Conservation (phyloP, 371 early-diverging fungal species). For the Coemansia sp. region DNA sequence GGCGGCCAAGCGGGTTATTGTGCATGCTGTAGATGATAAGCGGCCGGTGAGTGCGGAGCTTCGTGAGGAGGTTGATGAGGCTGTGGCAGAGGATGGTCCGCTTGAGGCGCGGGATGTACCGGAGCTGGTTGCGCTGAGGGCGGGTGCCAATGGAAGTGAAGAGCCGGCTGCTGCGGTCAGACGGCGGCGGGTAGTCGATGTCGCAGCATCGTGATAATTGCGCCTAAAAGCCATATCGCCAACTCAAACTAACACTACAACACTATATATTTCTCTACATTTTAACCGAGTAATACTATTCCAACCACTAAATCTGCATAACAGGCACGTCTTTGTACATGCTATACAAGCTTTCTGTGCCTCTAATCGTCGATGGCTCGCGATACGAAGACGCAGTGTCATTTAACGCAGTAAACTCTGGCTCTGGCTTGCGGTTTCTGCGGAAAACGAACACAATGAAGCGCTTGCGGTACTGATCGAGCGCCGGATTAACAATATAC, state of each 20-base stretch:
- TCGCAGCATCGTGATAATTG: slow-evolving; percentile 4
- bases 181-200: slow-evolving; percentile 27
- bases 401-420: not conserved
- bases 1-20: slow-evolving; percentile 11
- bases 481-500: slow-evolving; percentile 20
- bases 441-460: not conserved
- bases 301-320: not conserved
- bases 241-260: not conserved
- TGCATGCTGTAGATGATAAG: not conserved
- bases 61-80: not conserved
- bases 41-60: not conserved
- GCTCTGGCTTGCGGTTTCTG: not conserved
- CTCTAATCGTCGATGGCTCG: not conserved
- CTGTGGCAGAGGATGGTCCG: slow-evolving; percentile 7
- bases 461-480: slow-evolving; percentile 7
- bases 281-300: not conserved
- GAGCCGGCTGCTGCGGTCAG: slow-evolving; percentile 2
- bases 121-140: slow-evolving; percentile 11
- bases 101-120: slow-evolving; percentile 2
- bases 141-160: not conserved
- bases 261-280: not conserved
- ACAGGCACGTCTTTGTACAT: not conserved
- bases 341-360: not conserved
- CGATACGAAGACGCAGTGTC: not conserved
- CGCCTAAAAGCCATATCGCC: too few relatives aligned